These are phyloP conservation scores for Tanacetum coccineum DNA, from an alignment of 129 eudicot genomes.

Conservation along the genomic window DNA sequence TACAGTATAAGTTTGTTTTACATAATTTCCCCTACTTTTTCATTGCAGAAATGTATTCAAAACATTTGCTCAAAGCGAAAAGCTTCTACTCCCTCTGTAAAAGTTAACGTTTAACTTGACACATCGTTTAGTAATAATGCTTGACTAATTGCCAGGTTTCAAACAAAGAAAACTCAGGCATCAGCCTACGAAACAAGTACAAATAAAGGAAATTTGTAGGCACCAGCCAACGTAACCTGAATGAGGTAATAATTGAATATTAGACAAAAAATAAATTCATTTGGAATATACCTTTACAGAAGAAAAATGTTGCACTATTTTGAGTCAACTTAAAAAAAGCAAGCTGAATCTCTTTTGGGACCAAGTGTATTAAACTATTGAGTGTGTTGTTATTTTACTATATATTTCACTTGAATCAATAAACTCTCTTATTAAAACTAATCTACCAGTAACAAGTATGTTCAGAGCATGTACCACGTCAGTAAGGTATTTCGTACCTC, in stretches of 20 bases:
- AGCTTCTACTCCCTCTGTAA: background rate
- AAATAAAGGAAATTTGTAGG: background rate
- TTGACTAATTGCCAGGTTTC: background rate
- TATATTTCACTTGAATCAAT: background rate
- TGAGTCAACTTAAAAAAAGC: conserved; percentile 10
- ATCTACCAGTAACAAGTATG: background rate
- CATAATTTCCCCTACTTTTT: background rate
- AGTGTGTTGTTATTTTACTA: background rate
- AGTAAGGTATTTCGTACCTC: background rate
- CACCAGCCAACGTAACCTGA: background rate
- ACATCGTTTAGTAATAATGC: background rate
- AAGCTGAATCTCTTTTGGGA: conserved; percentile 1
- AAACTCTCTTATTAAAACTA: background rate
- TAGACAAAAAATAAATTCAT: background rate
- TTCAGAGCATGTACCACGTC: background rate
- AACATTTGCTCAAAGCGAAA: background rate
- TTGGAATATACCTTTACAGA: background rate
- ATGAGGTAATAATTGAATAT: background rate
- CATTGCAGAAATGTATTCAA: background rate
- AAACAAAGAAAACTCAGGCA: background rate
- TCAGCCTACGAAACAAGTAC: background rate
- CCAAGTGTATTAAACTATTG: background rate
- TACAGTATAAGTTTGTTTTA: background rate
- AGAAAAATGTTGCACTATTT: conserved; percentile 11
- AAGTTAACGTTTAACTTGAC: background rate